phyloP scores from a whole-genome alignment of 1,284 basidiomycete species.

The Malassezia restricta region DNA sequence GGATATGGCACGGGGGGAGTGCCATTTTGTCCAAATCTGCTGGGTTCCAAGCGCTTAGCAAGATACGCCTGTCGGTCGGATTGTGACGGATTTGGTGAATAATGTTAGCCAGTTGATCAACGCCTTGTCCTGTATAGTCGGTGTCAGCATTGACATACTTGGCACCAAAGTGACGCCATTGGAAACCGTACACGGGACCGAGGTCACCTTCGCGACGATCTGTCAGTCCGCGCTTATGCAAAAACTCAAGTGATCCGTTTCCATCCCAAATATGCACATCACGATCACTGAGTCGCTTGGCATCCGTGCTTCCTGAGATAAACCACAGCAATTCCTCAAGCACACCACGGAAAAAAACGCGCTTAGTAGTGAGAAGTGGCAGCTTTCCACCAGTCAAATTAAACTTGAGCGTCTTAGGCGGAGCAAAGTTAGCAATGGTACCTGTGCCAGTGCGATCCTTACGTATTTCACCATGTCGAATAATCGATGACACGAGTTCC shows the following conservation, averaged over 20 bases:
- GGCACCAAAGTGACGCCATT: conserved; percentile 96
- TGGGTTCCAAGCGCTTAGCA: conserved; percentile 94
- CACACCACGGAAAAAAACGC: conserved; percentile 81
- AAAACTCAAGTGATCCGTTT: conserved; percentile 75
- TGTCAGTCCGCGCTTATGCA: conserved; percentile 68
- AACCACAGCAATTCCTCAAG: conserved; percentile 95
- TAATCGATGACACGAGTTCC: conserved; percentile 31
- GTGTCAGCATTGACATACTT: conserved; percentile 68
- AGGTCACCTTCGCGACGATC: conserved; percentile 83
- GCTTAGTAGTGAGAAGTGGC: conserved; percentile 87
- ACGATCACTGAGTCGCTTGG: conserved; percentile 62
- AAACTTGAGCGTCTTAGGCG: conserved; percentile 33
- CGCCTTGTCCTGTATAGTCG: conserved; percentile 69
- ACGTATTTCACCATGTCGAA: conserved; percentile 27
- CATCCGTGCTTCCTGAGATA: conserved; percentile 71
- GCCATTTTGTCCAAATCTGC: conserved; percentile 85
- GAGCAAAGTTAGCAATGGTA: conserved; percentile 39
- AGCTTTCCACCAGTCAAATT: conserved; percentile 48
- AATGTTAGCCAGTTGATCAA: conserved; percentile 81
- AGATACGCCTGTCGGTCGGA: conserved; percentile 89
- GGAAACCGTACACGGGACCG: conserved; percentile 94
- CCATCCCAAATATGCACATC: conserved; percentile 96
- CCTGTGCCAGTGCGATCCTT: conserved; percentile 42
- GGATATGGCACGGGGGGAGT: conserved; percentile 92
- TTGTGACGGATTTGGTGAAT: conserved; percentile 82